Percentiles rank a stretch among this genome's conserved stretches.
Evolutionary conservation across 192 early-diverging fungal species (phyloP).

Genomic region (Entophlyctis luteolus): DNA sequence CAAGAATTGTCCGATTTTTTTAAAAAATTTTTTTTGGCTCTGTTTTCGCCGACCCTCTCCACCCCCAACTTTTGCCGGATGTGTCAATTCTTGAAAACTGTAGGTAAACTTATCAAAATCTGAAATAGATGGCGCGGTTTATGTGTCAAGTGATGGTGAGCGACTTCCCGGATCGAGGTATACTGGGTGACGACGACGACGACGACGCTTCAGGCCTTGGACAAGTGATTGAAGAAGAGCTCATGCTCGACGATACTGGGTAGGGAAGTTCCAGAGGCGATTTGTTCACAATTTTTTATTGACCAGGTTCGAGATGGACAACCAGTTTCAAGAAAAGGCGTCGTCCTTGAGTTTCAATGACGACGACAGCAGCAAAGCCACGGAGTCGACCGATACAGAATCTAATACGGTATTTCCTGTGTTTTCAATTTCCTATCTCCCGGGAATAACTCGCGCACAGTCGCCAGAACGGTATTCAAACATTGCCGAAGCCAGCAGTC

Average conservation of each 20-base stretch:
- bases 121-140: constrained; percentile 62
- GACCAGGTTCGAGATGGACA: constrained; percentile 24
- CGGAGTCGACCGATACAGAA: background rate
- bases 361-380: constrained; percentile 16
- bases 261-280: background rate
- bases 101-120: background rate
- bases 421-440: no score
- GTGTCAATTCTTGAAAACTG: no score
- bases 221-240: constrained; percentile 29
- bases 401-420: constrained; percentile 2
- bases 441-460: no score
- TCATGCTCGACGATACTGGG: constrained; percentile 16
- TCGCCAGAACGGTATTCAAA: no score
- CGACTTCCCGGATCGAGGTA: constrained; percentile 68
- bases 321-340: constrained; percentile 36
- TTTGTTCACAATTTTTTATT: background rate
- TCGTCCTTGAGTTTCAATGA: constrained; percentile 33
- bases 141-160: constrained; percentile 66
- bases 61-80: no score
- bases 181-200: constrained; percentile 49
- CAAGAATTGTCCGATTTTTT: no score
- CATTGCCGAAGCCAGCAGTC: background rate
- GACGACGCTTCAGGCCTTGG: constrained; percentile 62
- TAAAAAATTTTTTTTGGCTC: constrained; percentile 13
- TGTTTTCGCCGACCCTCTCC: no score